Conservation (phyloP, 2,329 filamentous ascomycete genomes). For the Domatiomyces catenatus region DNA sequence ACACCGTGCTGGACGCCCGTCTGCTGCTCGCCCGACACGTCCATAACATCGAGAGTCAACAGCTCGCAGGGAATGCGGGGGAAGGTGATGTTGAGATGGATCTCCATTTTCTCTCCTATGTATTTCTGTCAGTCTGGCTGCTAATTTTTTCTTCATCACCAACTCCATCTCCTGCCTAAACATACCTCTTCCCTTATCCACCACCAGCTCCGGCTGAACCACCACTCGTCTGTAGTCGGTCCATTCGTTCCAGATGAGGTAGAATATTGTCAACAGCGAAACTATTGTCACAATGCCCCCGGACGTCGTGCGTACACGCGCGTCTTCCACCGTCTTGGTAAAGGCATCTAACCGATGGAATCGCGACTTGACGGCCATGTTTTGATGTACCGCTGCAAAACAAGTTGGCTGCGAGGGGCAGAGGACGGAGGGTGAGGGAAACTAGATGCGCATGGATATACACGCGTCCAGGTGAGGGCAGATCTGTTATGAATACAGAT, state of each 20-base stretch:
- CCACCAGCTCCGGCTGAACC: slow-evolving; percentile 81
- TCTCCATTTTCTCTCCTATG: slow-evolving; percentile 91
- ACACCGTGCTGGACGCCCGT: slow-evolving; percentile 86
- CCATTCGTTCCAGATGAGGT: slow-evolving; percentile 91
- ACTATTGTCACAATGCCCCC: slow-evolving; percentile 89
- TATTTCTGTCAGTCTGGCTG: background rate
- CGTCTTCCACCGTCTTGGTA: slow-evolving; percentile 97
- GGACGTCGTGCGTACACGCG: slow-evolving; percentile 84
- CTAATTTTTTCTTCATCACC: background rate
- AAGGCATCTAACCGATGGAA: slow-evolving; percentile 97
- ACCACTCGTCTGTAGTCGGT: slow-evolving; percentile 72
- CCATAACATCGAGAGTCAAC: slow-evolving; percentile 95
- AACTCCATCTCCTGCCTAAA: slow-evolving; percentile 1
- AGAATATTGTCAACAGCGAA: slow-evolving; percentile 75
- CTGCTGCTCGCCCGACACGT: slow-evolving; percentile 93
- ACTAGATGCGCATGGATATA: no score
- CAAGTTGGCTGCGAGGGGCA: background rate
- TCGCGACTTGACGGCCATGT: slow-evolving; percentile 78
- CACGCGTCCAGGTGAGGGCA: no score
- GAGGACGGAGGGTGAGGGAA: no score
- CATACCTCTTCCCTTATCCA: slow-evolving; percentile 86
- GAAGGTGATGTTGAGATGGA: slow-evolving; percentile 93
- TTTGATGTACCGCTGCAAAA: slow-evolving; percentile 6
- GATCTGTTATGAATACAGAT: no score
- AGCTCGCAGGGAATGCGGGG: slow-evolving; percentile 88